These are phyloP conservation scores for Agapanthus africanus DNA, from an alignment of 106 monocot species.

Conservation along the genomic window DNA sequence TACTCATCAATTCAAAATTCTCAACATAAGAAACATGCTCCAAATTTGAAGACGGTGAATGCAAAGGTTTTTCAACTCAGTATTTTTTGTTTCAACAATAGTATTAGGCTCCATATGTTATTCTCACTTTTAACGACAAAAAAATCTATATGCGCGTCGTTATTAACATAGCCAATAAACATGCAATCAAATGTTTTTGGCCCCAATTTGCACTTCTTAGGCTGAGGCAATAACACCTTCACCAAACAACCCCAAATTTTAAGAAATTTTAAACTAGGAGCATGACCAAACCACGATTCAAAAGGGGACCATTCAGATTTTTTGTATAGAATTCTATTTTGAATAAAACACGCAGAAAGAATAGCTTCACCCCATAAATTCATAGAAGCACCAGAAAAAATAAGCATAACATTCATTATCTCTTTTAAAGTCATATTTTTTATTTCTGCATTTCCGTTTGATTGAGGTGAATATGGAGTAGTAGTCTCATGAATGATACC, in stretches of 20 bases:
- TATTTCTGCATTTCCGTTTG: neutral
- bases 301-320: neutral
- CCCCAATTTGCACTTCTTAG: neutral
- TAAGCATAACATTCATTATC: no score
- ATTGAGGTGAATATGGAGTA: neutral
- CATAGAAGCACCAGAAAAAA: no score
- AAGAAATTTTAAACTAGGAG: neutral
- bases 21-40: neutral
- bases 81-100: conserved; percentile 2
- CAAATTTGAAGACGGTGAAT: neutral
- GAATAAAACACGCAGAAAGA: no score
- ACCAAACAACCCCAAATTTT: conserved; percentile 9
- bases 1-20: neutral
- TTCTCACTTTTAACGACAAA: no score
- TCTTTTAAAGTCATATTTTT: neutral
- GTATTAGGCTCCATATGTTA: neutral
- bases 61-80: neutral
- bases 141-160: conserved; percentile 9
- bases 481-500: conserved; percentile 1
- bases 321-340: neutral
- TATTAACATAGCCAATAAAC: conserved; percentile 1
- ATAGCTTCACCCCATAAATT: no score
- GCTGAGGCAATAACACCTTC: neutral
- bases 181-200: neutral
- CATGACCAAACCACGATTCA: neutral